Evolutionary conservation across 2,329 filamentous ascomycete genomes (phyloP).

Genomic region (Colletotrichum sidae): DNA sequence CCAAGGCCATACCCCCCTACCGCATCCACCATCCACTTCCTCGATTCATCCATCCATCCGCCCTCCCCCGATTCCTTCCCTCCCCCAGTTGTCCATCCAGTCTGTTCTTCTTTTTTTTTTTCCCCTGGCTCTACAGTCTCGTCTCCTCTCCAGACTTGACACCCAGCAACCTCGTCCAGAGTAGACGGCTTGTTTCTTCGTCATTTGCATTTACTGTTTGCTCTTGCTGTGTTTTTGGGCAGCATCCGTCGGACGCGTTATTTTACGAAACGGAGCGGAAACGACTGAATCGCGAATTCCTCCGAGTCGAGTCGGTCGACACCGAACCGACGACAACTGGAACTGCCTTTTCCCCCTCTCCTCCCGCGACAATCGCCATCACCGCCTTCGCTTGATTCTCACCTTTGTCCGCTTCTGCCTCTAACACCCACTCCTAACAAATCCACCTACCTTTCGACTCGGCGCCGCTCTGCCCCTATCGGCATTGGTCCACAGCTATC

Average conservation of each 20-base stretch:
- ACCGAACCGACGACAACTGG: background rate
- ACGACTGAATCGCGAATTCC: constrained; percentile 19
- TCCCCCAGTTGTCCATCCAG: background rate
- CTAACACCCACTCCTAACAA: too few relatives aligned
- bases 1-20: background rate
- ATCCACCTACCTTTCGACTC: background rate
- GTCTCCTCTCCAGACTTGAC: constrained; percentile 20
- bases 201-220: background rate
- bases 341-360: constrained; percentile 5
- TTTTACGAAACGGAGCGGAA: constrained; percentile 32
- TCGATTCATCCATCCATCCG: constrained; percentile 19
- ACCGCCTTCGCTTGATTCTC: constrained; percentile 11
- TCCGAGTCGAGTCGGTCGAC: constrained; percentile 24
- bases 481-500: constrained; percentile 14
- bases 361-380: constrained; percentile 28
- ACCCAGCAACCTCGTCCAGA: constrained; percentile 11
- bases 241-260: constrained; percentile 15
- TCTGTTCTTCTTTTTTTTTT: constrained; percentile 20
- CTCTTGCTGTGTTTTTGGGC: background rate
- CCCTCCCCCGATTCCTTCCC: constrained; percentile 5
- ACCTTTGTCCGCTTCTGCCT: background rate
- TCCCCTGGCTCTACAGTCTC: constrained; percentile 17
- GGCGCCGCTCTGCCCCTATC: constrained; percentile 4
- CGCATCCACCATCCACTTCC: background rate
- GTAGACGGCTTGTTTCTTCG: constrained; percentile 12